Base-by-base conservation (phyloP, 345 rosid species). In the Chamaenerion angustifolium region DNA sequence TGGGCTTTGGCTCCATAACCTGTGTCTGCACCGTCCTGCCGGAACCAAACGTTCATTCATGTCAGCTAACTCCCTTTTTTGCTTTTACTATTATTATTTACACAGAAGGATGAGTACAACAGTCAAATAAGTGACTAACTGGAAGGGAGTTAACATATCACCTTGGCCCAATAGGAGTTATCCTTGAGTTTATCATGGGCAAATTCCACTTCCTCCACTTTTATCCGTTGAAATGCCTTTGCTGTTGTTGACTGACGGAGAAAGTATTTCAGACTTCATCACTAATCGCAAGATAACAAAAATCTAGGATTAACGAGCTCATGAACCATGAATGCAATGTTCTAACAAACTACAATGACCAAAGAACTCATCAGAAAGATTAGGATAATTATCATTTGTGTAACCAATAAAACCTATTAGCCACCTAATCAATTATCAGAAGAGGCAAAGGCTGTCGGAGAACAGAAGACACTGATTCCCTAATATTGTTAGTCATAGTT, bases 1-100 rank as follows among this genome's bases (percentile, higher is more conserved):
- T 88, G 88, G 42, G 99, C 96, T 72, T 82, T 93, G 56, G 92
- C 92, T 64, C 99, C 99, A 70, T 80, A 93, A 16, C 96, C 99
- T 47, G 0, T 47, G 19, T 79, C 94, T 6, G 96, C 96, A 57
- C 94, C 94, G 63, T 57, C 77, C 99, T 88, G 70, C 25, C 16
- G 18, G 40, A 52, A 46, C 40, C 37, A 11, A 13, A 12, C 23
- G 19, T 10, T 41, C 21, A 16, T n/a, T 43, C 18, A 44, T 13
- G 12, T 31, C 12, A 10, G 6, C 27, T 35, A n/a, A 43, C 0
- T 6, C 54, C 23, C n/a, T n/a, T n/a, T 13, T 18, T 37, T 42
- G 46, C 16, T 8, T n/a, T 13, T 42, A 52, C 27, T 18, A 37
- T 11, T 18, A 42, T 25, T 48, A 12, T 41, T 0, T 45, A 16